Conservation (phyloP, 495 filamentous ascomycete genomes). For the Penicillium odoratum region DNA sequence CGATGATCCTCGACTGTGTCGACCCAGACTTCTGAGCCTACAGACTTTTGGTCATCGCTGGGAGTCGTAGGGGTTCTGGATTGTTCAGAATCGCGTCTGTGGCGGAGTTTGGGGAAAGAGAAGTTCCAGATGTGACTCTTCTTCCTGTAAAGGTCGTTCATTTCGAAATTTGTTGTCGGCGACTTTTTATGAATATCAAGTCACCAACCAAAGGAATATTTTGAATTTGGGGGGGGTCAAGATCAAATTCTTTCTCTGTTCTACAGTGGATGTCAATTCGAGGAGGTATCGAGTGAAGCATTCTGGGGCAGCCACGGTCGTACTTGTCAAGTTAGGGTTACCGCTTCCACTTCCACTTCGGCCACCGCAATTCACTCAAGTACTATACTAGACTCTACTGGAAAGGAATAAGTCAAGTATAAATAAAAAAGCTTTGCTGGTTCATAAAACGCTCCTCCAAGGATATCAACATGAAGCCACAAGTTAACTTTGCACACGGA, state of each 20-base stretch:
- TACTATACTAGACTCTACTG: background rate
- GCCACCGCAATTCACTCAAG: background rate
- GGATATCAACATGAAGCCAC: constrained; percentile 24
- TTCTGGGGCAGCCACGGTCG: background rate
- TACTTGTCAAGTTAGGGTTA: background rate
- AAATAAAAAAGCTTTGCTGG: constrained; percentile 20
- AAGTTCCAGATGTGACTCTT: background rate
- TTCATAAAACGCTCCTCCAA: constrained; percentile 24
- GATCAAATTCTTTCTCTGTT: background rate
- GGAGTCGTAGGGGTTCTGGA: background rate
- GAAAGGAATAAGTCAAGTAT: constrained; percentile 3
- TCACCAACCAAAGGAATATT: background rate
- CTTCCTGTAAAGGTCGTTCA: background rate
- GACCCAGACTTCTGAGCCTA: background rate
- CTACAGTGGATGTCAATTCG: background rate
- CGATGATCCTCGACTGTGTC: constrained; percentile 12
- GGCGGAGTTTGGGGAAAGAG: background rate
- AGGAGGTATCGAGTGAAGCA: background rate
- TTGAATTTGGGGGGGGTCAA: background rate
- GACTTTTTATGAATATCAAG: background rate
- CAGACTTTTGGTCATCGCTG: background rate
- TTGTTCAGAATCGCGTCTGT: background rate
- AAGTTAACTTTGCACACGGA: constrained; percentile 67
- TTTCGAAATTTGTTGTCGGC: background rate
- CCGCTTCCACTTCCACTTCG: background rate